phyloP scores from a whole-genome alignment of 805 yeast species.

The Saturnispora sekii region DNA sequence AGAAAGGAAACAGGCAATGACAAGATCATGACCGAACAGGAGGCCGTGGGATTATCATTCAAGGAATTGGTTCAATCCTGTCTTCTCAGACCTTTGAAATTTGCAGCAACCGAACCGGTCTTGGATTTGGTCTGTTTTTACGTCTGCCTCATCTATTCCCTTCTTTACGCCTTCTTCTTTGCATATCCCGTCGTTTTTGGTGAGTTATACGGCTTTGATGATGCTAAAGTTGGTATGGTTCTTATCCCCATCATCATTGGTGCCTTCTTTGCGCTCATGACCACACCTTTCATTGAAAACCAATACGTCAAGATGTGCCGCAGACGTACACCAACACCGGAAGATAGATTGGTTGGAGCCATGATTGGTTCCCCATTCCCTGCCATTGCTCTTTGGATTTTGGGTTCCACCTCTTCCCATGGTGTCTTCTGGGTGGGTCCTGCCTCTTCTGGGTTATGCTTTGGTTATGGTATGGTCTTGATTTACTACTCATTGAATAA shows the following conservation, averaged over 20 bases:
- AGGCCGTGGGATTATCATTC: slow-evolving; percentile 65
- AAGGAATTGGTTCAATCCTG: slow-evolving; percentile 64
- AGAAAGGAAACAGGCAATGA: slow-evolving; percentile 75
- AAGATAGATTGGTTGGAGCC: slow-evolving; percentile 72
- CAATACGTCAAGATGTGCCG: slow-evolving; percentile 43
- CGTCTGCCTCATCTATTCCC: slow-evolving; percentile 83
- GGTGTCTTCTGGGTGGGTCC: slow-evolving; percentile 61
- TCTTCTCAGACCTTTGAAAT: slow-evolving; percentile 70
- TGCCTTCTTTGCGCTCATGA: slow-evolving; percentile 58
- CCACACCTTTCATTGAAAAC: slow-evolving; percentile 70
- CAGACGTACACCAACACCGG: slow-evolving; percentile 59
- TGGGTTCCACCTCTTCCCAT: slow-evolving; percentile 70
- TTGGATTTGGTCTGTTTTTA: slow-evolving; percentile 75
- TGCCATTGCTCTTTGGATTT: slow-evolving; percentile 65
- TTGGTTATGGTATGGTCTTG: slow-evolving; percentile 54
- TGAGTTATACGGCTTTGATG: slow-evolving; percentile 66
- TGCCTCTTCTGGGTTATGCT: slow-evolving; percentile 48
- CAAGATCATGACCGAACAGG: slow-evolving; percentile 88
- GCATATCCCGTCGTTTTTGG: slow-evolving; percentile 88
- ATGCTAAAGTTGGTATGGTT: slow-evolving; percentile 77
- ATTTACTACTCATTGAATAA: slow-evolving; percentile 55
- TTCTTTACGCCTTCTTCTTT: slow-evolving; percentile 86
- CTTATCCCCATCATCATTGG: slow-evolving; percentile 86
- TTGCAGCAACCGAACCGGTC: slow-evolving; percentile 75
- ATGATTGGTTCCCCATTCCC: slow-evolving; percentile 80